Evolutionary conservation across 345 rosid species (phyloP), one percentile per base, ranked within the genome.

Genomic region (Isatis tinctoria): DNA sequence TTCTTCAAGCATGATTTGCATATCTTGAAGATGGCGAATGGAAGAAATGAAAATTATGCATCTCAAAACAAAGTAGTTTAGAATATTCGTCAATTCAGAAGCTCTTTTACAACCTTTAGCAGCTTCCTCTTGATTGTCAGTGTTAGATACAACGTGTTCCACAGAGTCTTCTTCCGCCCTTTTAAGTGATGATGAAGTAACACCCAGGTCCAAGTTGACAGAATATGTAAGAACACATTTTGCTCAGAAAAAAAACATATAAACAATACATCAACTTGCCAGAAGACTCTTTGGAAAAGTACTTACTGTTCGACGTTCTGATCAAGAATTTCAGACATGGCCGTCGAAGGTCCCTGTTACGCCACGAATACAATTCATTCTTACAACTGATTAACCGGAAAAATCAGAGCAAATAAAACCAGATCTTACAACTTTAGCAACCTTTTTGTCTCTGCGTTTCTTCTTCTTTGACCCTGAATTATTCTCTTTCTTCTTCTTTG

Each of bases 1-100:
- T 73, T 56, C 77, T 64, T 47, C 65, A 35, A 20, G 48, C 70
- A 49, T 37, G 32, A 16, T 37, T 61, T 65, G 57, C 65, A 73
- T 37, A 39, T 52, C 76, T 62, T 62, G 60, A 27, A 54, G 11
- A 54, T 54, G 11, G 35, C 5, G 6, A 60, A 3, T 40, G 18
- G 13, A 32, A 54, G 60, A 54, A 7, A 27, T 14, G n/a, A 54
- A 18, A 28, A 54, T 26, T 53, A 53, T 14, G 18, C 36, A 28
- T 27, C 36, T 53, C 18, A 53, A 54, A 54, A 53, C 35, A 53
- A 54, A 13, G 5, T 53, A 51, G 30, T 51, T n/a, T 49, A 45
- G 51, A 45, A 45, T 16, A 45, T 8, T 45, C 26, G 32, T 51
- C 16, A 52, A 12, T 4, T 14, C 10, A 28, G 51, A 61, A 61